phyloP scores from a whole-genome alignment of 2,329 filamentous ascomycete genomes.

The Fusarium transvaalense region DNA sequence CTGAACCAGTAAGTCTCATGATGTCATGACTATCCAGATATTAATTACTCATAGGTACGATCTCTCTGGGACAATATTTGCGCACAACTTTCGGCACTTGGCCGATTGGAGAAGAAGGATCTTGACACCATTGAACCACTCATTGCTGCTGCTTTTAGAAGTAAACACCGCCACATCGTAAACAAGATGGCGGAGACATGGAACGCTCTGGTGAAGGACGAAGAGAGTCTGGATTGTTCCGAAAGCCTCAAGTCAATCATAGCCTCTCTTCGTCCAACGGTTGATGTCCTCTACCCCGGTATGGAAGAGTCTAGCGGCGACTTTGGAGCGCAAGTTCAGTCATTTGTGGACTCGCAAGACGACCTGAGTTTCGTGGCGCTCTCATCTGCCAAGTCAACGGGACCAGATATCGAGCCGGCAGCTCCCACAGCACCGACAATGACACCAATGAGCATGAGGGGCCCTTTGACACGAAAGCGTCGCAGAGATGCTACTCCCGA shows the following conservation, averaged over 20 bases:
- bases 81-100: conserved; percentile 52
- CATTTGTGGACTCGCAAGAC: conserved; percentile 64
- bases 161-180: conserved; percentile 67
- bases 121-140: conserved; percentile 67
- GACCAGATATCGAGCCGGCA: conserved; percentile 38
- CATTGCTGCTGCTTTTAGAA: conserved; percentile 68
- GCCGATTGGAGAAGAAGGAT: conserved; percentile 57
- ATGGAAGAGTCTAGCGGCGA: conserved; percentile 55
- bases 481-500: conserved; percentile 49
- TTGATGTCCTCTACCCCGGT: conserved; percentile 62
- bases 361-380: conserved; percentile 55
- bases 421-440: conserved; percentile 28
- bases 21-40: not conserved
- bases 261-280: conserved; percentile 67
- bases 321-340: conserved; percentile 55
- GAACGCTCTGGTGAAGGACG: conserved; percentile 76
- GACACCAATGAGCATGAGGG: conserved; percentile 38
- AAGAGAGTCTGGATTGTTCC: conserved; percentile 73
- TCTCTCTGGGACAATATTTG: conserved; percentile 65
- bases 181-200: conserved; percentile 68
- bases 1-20: conserved; percentile 59
- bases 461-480: conserved; percentile 47
- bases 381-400: conserved; percentile 51
- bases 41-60: conserved; percentile 58
- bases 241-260: conserved; percentile 72